Evolutionary conservation across 2,329 filamentous ascomycete genomes (phyloP), one percentile per base, ranked within the genome.

Genomic region (Clarireedia paspali): DNA sequence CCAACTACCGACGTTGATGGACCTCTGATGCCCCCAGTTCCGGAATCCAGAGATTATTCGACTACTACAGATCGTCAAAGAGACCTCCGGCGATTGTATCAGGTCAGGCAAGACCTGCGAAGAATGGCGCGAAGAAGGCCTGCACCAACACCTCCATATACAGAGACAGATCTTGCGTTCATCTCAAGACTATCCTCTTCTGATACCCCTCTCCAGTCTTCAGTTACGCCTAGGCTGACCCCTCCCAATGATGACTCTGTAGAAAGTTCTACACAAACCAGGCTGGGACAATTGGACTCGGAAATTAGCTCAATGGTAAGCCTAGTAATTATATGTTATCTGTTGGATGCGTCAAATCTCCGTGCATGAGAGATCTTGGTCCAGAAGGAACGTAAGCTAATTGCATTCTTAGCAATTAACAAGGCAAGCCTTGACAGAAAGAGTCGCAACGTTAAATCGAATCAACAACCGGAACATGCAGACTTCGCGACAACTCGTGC

Each of bases 11-110:
- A 53, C 42, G 20, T 54, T 17, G 62, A 64, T n/a, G 60, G 57
- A 9, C 63, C 58, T 15, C 57, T 59, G 12, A 63, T 68, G 63
- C 67, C 65, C 10, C 61, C 65, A 46, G 67, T 65, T 27, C 66
- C 67, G 2, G 67, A 69, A 57, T 57, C 61, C 15, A 53, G 55
- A 47, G 49, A 55, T 20, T 59, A 65, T n/a, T 34, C 42, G 14
- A 30, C n/a, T 7, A 38, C 40, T 24, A 15, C 24, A 17, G 38
- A 63, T 39, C 53, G 56, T 9, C 57, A 62, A 38, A 61, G 61
- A 40, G 62, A 62, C 27, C 57, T 62, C 10, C 38, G 58, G 27
- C 55, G 60, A 26, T 38, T 63, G 36, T 57, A 59, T 46, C 57
- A 60, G 42, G 50, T 61, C 27, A 56, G 60, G 39, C 56, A 56